Conservation (phyloP, 495 filamentous ascomycete species). For the Aspergillus carlsbadensis region DNA sequence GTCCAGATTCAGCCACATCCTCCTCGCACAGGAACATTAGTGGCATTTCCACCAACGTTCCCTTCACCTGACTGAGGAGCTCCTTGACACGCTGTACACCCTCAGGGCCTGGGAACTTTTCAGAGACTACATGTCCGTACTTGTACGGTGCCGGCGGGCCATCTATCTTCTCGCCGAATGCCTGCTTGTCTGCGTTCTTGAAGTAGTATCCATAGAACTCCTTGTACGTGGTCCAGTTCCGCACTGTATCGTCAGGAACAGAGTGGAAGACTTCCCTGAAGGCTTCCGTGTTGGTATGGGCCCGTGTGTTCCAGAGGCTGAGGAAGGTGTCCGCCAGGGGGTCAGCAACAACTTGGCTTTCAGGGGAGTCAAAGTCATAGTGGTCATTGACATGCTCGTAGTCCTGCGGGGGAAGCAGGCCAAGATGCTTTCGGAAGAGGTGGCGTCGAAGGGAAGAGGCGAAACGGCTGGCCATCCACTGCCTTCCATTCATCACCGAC, state of each 20-base stretch:
- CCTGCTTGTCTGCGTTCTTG: slow-evolving; percentile 50
- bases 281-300: slow-evolving; percentile 77
- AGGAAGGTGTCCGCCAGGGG: slow-evolving; percentile 67
- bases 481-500: slow-evolving; percentile 68
- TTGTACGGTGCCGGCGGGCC: slow-evolving; percentile 50
- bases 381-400: slow-evolving; percentile 63
- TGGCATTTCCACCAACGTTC: slow-evolving; percentile 89
- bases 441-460: slow-evolving; percentile 80
- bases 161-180: slow-evolving; percentile 33
- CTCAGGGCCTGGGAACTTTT: slow-evolving; percentile 68
- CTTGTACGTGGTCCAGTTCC: slow-evolving; percentile 84
- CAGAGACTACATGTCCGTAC: slow-evolving; percentile 84
- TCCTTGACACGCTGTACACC: slow-evolving; percentile 78
- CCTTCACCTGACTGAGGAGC: slow-evolving; percentile 68
- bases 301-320: slow-evolving; percentile 70
- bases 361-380: slow-evolving; percentile 77
- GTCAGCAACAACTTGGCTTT: slow-evolving; percentile 75
- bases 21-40: slow-evolving; percentile 82
- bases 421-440: slow-evolving; percentile 89
- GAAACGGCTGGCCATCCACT: slow-evolving; percentile 73
- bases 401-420: slow-evolving; percentile 73
- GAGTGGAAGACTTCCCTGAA: slow-evolving; percentile 85
- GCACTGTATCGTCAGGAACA: slow-evolving; percentile 77
- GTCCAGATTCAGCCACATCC: slow-evolving; percentile 83
- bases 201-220: slow-evolving; percentile 78